Percentiles rank a stretch among this genome's conserved stretches.
Evolutionary conservation across 805 yeast genomes (phyloP).

Genomic region (Saccharomyces kudriavzevii): DNA sequence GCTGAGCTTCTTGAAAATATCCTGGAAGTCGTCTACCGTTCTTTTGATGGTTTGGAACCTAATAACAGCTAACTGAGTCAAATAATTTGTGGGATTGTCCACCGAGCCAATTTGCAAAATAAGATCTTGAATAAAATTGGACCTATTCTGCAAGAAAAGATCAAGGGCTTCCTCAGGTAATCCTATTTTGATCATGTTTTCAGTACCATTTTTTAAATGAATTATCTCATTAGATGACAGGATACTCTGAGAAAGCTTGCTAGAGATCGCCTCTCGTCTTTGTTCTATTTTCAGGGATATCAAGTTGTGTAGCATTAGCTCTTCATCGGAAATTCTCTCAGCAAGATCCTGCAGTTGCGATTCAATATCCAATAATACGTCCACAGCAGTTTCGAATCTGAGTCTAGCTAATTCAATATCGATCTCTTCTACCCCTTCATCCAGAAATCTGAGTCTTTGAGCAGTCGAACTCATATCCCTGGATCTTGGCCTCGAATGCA

Average conservation of each 20-base stretch:
- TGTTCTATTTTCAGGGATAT: conserved; percentile 28
- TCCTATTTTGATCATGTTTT: conserved; percentile 34
- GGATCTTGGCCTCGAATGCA: conserved; percentile 52
- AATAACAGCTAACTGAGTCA: conserved; percentile 55
- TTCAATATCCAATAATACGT: conserved; percentile 30
- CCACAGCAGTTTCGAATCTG: conserved; percentile 40
- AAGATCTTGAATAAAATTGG: conserved; percentile 39
- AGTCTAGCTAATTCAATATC: conserved; percentile 61
- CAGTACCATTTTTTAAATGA: conserved; percentile 21
- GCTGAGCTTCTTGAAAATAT: conserved; percentile 37
- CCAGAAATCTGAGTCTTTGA: conserved; percentile 44
- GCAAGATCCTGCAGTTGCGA: conserved; percentile 11
- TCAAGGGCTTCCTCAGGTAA: conserved; percentile 42
- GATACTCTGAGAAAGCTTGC: conserved; percentile 32
- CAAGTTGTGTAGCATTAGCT: conserved; percentile 26
- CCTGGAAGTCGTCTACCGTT: conserved; percentile 47
- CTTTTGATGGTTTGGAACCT: conserved; percentile 52
- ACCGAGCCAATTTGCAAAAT: conserved; percentile 38
- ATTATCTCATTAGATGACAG: conserved; percentile 23
- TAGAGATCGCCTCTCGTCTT: conserved; percentile 27
- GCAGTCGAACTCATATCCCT: conserved; percentile 38
- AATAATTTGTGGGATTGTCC: conserved; percentile 51
- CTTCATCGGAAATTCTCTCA: conserved; percentile 19
- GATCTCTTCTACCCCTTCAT: conserved; percentile 58
- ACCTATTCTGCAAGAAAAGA: conserved; percentile 41